Conservation (phyloP, 2,329 filamentous ascomycete species). For the Sclerotiophoma versabilis region DNA sequence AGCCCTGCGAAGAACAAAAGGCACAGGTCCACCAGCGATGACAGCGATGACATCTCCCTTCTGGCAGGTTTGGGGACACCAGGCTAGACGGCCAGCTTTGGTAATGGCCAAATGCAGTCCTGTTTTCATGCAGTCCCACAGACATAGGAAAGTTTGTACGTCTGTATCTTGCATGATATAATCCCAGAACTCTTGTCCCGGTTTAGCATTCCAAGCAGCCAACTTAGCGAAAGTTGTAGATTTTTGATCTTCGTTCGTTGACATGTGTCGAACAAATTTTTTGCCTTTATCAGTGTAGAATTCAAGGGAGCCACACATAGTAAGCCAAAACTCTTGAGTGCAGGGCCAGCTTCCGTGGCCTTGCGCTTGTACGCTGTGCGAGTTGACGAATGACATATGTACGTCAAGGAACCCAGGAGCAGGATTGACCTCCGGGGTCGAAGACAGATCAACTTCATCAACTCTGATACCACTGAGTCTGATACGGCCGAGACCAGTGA, state of each 20-base stretch:
- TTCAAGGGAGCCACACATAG: neutral
- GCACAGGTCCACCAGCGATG: neutral
- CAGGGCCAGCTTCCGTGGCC: neutral
- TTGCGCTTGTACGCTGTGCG: too few species aligned
- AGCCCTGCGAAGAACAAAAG: neutral
- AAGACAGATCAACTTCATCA: neutral
- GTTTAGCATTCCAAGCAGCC: neutral
- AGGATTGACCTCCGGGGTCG: too few species aligned
- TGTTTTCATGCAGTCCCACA: too few species aligned
- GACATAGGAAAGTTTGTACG: too few species aligned
- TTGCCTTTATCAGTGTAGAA: too few species aligned
- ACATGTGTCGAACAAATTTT: too few species aligned
- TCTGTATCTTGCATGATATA: too few species aligned
- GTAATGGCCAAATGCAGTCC: neutral
- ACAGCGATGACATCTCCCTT: neutral
- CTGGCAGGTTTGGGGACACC: neutral
- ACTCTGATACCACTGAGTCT: neutral
- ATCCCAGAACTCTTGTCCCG: neutral
- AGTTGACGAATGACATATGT: too few species aligned
- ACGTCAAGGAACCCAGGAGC: too few species aligned
- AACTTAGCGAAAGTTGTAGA: neutral
- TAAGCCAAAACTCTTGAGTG: neutral
- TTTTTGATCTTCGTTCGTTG: neutral
- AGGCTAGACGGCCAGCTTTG: neutral
- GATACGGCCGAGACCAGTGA: neutral